These are phyloP conservation scores for Ceratorhiza oryzae-sativae DNA, from an alignment of 1,284 basidiomycete species.

Conservation along the genomic window DNA sequence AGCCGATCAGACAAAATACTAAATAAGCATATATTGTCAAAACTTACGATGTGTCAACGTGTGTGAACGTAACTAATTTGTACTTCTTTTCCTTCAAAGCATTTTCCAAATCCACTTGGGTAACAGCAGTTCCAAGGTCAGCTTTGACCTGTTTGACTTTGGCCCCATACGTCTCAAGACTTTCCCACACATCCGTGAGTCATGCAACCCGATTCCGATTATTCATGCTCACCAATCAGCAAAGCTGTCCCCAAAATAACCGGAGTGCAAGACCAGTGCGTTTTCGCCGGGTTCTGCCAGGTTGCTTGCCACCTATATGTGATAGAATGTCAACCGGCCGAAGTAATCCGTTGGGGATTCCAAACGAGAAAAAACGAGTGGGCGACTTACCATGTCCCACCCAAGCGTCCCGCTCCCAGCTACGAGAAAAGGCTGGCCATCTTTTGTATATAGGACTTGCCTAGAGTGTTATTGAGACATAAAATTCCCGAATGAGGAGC, in stretches of 20 bases:
- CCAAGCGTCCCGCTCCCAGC: conserved; percentile 95
- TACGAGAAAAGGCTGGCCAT: conserved; percentile 87
- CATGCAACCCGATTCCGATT: conserved; percentile 4
- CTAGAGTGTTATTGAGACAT: conserved; percentile 50
- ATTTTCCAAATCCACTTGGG: conserved; percentile 66
- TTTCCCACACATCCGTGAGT: conserved; percentile 49
- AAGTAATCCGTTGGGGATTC: conserved; percentile 21
- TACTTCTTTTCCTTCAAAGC: conserved; percentile 84
- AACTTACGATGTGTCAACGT: conserved; percentile 74
- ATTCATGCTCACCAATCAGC: conserved; percentile 69
- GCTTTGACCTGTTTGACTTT: conserved; percentile 88
- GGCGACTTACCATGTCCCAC: conserved; percentile 60
- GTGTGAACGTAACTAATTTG: conserved; percentile 92
- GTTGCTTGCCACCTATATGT: conserved; percentile 77
- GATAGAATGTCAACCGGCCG: conserved; percentile 27
- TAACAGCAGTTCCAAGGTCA: conserved; percentile 79
- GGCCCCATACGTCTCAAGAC: conserved; percentile 88
- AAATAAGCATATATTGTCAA: background rate
- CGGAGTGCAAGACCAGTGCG: conserved; percentile 63
- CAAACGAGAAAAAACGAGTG: conserved; percentile 11
- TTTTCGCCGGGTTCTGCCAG: conserved; percentile 60
- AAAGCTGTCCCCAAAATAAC: conserved; percentile 91
- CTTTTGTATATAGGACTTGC: conserved; percentile 76
- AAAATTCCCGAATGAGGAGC: conserved; percentile 31
- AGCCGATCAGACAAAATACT: background rate